These are phyloP conservation scores for Lachancea nothofagi DNA, from an alignment of 805 yeast species.

Conservation along the genomic window DNA sequence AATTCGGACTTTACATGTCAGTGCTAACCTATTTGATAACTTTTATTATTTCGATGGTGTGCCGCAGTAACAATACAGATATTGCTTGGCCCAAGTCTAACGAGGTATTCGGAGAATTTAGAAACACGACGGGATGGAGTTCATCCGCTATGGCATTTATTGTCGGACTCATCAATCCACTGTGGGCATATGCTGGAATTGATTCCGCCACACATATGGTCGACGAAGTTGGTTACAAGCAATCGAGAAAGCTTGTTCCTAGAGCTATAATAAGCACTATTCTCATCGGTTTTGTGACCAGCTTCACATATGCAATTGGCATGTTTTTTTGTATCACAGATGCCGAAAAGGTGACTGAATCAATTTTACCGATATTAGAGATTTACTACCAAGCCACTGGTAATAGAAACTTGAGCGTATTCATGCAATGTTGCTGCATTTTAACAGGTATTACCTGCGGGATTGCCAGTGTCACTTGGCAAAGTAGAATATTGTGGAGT, in stretches of 20 bases:
- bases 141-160: conserved; percentile 56
- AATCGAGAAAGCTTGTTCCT: conserved; percentile 44
- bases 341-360: conserved; percentile 41
- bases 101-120: conserved; percentile 50
- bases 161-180: conserved; percentile 65
- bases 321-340: conserved; percentile 57
- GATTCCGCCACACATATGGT: conserved; percentile 71
- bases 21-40: conserved; percentile 48
- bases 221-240: conserved; percentile 41
- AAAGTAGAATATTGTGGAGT: conserved; percentile 62
- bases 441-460: conserved; percentile 54
- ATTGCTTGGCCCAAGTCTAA: conserved; percentile 40
- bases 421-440: conserved; percentile 44
- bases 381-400: conserved; percentile 54
- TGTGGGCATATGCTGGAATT: conserved; percentile 63
- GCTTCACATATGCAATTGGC: conserved; percentile 45
- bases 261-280: conserved; percentile 58
- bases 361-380: conserved; percentile 55
- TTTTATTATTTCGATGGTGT: conserved; percentile 47
- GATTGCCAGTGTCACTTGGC: conserved; percentile 62
- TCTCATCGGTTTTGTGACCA: conserved; percentile 59
- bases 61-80: conserved; percentile 40
- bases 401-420: conserved; percentile 50
- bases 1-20: conserved; percentile 47
- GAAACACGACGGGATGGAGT: conserved; percentile 57